Percentiles rank a stretch among this genome's conserved stretches.
phyloP scores from a whole-genome alignment of 192 early-diverging fungal genomes.

The Phlyctochytrium bullatum region DNA sequence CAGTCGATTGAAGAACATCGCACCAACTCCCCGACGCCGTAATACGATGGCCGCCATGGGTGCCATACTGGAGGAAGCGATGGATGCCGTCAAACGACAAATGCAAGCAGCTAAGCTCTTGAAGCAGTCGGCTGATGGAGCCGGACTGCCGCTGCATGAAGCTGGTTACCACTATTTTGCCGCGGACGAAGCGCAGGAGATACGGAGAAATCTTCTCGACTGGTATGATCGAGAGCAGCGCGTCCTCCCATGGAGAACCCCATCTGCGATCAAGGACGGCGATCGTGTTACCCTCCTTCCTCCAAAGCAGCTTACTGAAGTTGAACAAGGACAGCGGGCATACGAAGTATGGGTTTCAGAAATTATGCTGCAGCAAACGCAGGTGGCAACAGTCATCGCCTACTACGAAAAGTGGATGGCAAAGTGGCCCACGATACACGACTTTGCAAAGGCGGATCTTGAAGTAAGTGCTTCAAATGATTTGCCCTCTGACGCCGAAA shows the following conservation, averaged over 20 bases:
- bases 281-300: neutral
- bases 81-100: too few relatives aligned
- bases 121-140: too few relatives aligned
- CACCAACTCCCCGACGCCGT: too few relatives aligned
- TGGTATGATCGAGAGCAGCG: conserved; percentile 66
- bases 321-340: conserved; percentile 48
- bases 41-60: too few relatives aligned
- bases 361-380: conserved; percentile 82
- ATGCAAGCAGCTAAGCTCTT: too few relatives aligned
- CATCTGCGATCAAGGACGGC: conserved; percentile 17
- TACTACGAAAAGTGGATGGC: conserved; percentile 71
- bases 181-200: neutral
- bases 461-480: conserved; percentile 33
- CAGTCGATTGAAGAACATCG: too few relatives aligned
- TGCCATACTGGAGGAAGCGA: too few relatives aligned
- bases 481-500: neutral
- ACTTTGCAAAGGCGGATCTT: conserved; percentile 59
- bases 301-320: conserved; percentile 5
- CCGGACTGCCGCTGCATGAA: too few relatives aligned
- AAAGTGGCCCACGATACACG: conserved; percentile 67
- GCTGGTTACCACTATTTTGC: conserved; percentile 5
- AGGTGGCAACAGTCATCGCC: conserved; percentile 66
- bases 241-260: conserved; percentile 64
- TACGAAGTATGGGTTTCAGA: conserved; percentile 81
- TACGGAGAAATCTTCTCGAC: conserved; percentile 35